These are phyloP conservation scores for Penicillium diatomitis DNA, from an alignment of 495 filamentous ascomycete species.

Conservation along the genomic window DNA sequence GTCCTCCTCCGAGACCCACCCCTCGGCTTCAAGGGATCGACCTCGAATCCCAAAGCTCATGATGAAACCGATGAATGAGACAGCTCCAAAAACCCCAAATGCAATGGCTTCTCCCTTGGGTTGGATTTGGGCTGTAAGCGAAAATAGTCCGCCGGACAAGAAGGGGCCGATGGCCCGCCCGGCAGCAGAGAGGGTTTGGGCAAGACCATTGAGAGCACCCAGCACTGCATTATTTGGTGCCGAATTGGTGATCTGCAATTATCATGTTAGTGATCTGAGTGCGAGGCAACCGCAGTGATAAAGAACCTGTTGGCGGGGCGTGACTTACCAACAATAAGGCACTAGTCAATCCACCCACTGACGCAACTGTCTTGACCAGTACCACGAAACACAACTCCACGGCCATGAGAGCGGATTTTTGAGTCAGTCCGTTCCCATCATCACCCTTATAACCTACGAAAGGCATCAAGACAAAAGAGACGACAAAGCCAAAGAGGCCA, in stretches of 20 bases:
- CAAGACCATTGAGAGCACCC: conserved; percentile 86
- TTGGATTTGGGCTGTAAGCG: conserved; percentile 54
- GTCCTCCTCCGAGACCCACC: conserved; percentile 48
- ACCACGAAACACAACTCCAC: conserved; percentile 69
- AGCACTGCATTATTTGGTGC: conserved; percentile 78
- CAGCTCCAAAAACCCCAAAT: conserved; percentile 74
- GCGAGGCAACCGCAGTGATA: neutral
- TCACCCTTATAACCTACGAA: conserved; percentile 71
- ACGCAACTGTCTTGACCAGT: conserved; percentile 77
- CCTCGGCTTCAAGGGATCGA: conserved; percentile 50
- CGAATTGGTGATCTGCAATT: conserved; percentile 75
- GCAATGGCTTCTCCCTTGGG: conserved; percentile 78
- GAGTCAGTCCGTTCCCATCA: conserved; percentile 32
- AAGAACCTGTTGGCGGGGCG: neutral
- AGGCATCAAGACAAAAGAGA: conserved; percentile 81
- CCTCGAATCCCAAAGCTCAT: conserved; percentile 64
- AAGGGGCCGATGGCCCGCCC: conserved; percentile 86
- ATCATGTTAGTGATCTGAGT: neutral
- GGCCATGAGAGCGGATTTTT: conserved; percentile 54
- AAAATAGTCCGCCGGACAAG: conserved; percentile 75
- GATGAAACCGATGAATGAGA: conserved; percentile 67
- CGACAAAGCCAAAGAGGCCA: conserved; percentile 70
- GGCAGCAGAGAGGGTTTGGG: conserved; percentile 86
- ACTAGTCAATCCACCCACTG: conserved; percentile 82
- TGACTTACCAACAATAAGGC: conserved; percentile 70